phyloP scores from a whole-genome alignment of 164 flowering plant genomes.

The Hamamelis virginiana region DNA sequence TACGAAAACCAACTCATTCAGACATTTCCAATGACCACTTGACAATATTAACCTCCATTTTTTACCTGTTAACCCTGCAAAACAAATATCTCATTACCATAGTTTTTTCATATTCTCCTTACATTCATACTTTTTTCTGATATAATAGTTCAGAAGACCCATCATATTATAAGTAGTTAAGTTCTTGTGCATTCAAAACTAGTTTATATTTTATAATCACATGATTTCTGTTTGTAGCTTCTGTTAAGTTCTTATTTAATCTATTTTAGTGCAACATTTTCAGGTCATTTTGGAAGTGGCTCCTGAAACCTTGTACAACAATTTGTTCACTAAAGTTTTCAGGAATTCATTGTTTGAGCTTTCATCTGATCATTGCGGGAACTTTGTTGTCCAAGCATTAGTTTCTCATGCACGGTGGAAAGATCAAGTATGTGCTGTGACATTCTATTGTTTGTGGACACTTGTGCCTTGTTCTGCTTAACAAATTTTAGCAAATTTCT shows the following conservation, averaged over 20 bases:
- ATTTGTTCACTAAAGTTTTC: conserved; percentile 62
- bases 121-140: background rate
- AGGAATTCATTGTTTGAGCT: conserved; percentile 56
- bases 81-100: no score
- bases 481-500: background rate
- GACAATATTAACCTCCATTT: no score
- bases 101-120: background rate
- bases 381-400: conserved; percentile 86
- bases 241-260: conserved; percentile 1
- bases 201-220: background rate
- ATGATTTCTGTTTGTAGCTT: background rate
- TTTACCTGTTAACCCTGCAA: no score
- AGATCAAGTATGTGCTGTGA: conserved; percentile 62
- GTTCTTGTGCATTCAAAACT: background rate
- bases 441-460: background rate
- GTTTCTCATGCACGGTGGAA: conserved; percentile 59
- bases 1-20: no score
- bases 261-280: conserved; percentile 19
- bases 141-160: background rate
- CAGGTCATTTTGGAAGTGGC: conserved; percentile 94
- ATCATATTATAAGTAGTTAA: background rate
- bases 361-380: conserved; percentile 74
- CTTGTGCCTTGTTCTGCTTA: background rate
- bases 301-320: conserved; percentile 64
- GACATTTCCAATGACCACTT: no score